Conservation (phyloP, 2,329 filamentous ascomycete genomes). For the Coleophoma cylindrospora region DNA sequence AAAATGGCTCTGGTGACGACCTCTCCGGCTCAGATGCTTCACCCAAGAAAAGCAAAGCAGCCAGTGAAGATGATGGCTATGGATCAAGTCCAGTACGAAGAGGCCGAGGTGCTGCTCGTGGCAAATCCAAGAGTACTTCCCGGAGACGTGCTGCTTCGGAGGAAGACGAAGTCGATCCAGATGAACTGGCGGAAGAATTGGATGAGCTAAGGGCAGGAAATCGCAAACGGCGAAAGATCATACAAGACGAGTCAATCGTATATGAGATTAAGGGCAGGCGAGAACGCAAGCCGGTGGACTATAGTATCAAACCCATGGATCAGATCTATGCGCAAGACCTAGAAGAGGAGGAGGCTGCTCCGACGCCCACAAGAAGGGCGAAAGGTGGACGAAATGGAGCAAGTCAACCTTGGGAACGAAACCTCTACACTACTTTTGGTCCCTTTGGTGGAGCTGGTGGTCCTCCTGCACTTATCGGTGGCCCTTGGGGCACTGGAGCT, state of each 20-base stretch:
- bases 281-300: slow-evolving; percentile 68
- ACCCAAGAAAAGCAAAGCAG: slow-evolving; percentile 27
- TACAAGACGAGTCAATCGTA: slow-evolving; percentile 51
- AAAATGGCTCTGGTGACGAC: slow-evolving; percentile 46
- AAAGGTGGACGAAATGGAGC: slow-evolving; percentile 52
- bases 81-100: slow-evolving; percentile 44
- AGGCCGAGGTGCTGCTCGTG: slow-evolving; percentile 35
- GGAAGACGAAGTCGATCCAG: slow-evolving; percentile 53
- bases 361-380: slow-evolving; percentile 60
- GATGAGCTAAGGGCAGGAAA: slow-evolving; percentile 50
- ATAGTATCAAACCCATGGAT: slow-evolving; percentile 77
- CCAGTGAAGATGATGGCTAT: slow-evolving; percentile 39
- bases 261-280: slow-evolving; percentile 54
- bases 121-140: slow-evolving; percentile 38
- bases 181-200: slow-evolving; percentile 62
- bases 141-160: slow-evolving; percentile 41
- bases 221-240: slow-evolving; percentile 36
- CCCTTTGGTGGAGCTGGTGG: slow-evolving; percentile 87
- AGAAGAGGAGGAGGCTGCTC: slow-evolving; percentile 60
- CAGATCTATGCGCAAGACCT: slow-evolving; percentile 67
- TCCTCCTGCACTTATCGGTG: slow-evolving; percentile 42
- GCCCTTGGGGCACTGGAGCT: slow-evolving; percentile 69
- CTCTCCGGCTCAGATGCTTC: slow-evolving; percentile 33
- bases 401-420: slow-evolving; percentile 61
- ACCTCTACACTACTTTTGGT: slow-evolving; percentile 82